phyloP scores from a whole-genome alignment of 805 yeast genomes.

The Kuraishia cidri region DNA sequence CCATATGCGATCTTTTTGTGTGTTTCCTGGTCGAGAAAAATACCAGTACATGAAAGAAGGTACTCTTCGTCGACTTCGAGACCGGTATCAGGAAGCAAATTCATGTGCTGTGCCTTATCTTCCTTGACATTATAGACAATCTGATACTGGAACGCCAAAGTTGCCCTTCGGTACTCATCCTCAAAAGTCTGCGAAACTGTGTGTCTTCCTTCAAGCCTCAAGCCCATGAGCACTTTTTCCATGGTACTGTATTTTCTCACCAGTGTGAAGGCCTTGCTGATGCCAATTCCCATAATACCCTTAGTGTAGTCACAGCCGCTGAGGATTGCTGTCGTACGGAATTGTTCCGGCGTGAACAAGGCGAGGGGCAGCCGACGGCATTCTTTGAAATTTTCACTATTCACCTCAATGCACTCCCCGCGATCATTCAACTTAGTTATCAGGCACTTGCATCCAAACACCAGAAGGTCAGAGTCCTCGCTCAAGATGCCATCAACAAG shows the following conservation, averaged over 20 bases:
- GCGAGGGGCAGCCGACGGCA: slow-evolving; percentile 29
- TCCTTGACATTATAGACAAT: slow-evolving; percentile 70
- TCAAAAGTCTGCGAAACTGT: slow-evolving; percentile 48
- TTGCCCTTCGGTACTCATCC: slow-evolving; percentile 56
- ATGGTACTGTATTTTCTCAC: slow-evolving; percentile 42
- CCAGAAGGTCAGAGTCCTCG: slow-evolving; percentile 88
- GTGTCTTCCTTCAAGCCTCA: slow-evolving; percentile 52
- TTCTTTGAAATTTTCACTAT: slow-evolving; percentile 40
- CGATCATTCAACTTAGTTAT: slow-evolving; percentile 75
- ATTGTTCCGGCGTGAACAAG: slow-evolving; percentile 40
- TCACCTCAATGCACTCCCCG: slow-evolving; percentile 62
- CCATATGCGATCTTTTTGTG: slow-evolving; percentile 59
- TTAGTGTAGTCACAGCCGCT: slow-evolving; percentile 97
- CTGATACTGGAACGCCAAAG: slow-evolving; percentile 74
- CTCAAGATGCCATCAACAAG: slow-evolving; percentile 79
- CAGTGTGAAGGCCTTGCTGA: slow-evolving; percentile 61
- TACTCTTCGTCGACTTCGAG: slow-evolving; percentile 18
- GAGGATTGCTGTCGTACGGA: slow-evolving; percentile 71
- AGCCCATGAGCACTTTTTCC: slow-evolving; percentile 45
- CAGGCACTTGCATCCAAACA: slow-evolving; percentile 74
- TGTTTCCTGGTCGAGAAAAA: slow-evolving; percentile 28
- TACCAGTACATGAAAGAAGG: slow-evolving; percentile 33
- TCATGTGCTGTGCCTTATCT: slow-evolving; percentile 44
- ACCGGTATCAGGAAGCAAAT: slow-evolving; percentile 38
- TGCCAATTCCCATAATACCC: slow-evolving; percentile 78